Conservation (phyloP, 139 green algal genomes). For the Trebouxia sp. region DNA sequence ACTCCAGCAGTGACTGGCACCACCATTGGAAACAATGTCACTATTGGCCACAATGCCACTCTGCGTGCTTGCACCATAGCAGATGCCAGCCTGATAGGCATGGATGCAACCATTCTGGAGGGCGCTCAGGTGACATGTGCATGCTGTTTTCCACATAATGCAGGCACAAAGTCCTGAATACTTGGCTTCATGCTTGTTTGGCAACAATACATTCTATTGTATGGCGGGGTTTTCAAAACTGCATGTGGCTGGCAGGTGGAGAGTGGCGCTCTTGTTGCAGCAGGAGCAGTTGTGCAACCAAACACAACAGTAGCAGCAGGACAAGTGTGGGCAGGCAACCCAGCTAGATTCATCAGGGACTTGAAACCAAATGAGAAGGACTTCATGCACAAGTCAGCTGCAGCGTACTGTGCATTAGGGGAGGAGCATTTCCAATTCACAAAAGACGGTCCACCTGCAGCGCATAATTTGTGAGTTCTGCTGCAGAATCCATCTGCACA, state of each 20-base stretch:
- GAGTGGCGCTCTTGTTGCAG: slow-evolving; percentile 83
- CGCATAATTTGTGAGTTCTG: neutral
- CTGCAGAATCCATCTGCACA: too few species aligned
- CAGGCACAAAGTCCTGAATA: too few species aligned
- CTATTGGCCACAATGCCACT: slow-evolving; percentile 79
- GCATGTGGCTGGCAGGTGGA: slow-evolving; percentile 70
- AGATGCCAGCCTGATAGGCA: slow-evolving; percentile 91
- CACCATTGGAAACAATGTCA: slow-evolving; percentile 88
- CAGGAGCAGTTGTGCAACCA: slow-evolving; percentile 82
- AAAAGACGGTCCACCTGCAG: neutral
- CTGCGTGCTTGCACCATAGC: slow-evolving; percentile 90
- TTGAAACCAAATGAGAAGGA: slow-evolving; percentile 81
- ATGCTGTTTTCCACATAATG: too few species aligned
- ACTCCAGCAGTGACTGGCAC: slow-evolving; percentile 38
- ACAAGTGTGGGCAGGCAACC: slow-evolving; percentile 73
- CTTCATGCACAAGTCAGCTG: slow-evolving; percentile 72
- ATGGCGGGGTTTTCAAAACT: too few species aligned
- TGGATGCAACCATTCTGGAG: slow-evolving; percentile 88
- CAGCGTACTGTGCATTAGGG: slow-evolving; percentile 60
- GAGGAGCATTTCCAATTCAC: slow-evolving; percentile 43
- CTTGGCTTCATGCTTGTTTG: too few species aligned
- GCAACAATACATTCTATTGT: too few species aligned
- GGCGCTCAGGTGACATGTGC: slow-evolving; percentile 60
- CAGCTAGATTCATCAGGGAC: slow-evolving; percentile 80
- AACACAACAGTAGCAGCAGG: slow-evolving; percentile 44